These are phyloP conservation scores for Apiosordaria backusii DNA, from an alignment of 495 filamentous ascomycete species.

Conservation along the genomic window DNA sequence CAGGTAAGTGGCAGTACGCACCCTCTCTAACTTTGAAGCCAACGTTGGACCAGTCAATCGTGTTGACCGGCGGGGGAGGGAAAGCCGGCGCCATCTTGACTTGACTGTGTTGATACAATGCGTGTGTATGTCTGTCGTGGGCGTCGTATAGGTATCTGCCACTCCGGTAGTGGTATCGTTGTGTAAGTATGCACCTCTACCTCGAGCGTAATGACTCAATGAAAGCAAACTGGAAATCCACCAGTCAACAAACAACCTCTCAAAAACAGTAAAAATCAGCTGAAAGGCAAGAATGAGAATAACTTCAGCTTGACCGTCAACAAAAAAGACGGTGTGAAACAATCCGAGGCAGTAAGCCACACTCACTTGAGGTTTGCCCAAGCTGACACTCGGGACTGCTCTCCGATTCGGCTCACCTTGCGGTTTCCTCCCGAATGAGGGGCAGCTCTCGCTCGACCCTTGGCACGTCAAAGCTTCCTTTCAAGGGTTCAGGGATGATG, in stretches of 20 bases:
- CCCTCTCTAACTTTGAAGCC: conserved; percentile 90
- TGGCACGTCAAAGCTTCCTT: background rate
- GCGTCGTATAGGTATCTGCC: too few relatives aligned
- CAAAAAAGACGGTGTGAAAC: background rate
- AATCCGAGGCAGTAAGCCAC: background rate
- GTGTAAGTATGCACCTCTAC: background rate
- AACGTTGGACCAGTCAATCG: conserved; percentile 88
- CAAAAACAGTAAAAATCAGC: background rate
- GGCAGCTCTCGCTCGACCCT: background rate
- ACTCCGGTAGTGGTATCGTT: background rate
- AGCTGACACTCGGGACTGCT: background rate
- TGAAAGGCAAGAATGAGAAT: background rate
- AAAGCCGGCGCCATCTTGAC: conserved; percentile 45
- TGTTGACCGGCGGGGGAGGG: conserved; percentile 75
- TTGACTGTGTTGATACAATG: background rate
- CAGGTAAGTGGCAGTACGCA: conserved; percentile 38
- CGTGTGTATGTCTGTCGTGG: background rate
- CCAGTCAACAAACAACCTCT: background rate
- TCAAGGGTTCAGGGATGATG: background rate
- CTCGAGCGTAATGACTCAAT: background rate
- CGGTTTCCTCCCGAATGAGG: background rate
- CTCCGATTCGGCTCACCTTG: background rate
- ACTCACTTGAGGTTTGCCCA: background rate
- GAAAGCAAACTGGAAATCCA: background rate
- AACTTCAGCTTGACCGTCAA: background rate